A percentile compares a stretch with the other conserved stretches of the same genome.
Conservation (phyloP, 371 early-diverging fungal species). For the Mortierella sp. region DNA sequence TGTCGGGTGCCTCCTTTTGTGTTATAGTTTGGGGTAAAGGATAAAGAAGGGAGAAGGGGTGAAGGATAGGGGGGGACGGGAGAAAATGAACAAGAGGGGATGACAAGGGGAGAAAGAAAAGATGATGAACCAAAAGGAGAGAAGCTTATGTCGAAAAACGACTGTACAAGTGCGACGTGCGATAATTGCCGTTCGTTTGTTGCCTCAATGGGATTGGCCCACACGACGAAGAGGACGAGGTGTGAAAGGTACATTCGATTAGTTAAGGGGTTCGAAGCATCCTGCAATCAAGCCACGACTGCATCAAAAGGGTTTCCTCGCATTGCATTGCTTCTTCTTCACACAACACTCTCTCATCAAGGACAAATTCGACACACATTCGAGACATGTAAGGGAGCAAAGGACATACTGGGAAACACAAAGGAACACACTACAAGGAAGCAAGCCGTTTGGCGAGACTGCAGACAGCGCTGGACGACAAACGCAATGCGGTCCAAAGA, state of each 20-base stretch:
- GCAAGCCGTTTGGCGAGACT: background rate
- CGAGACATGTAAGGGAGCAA: background rate
- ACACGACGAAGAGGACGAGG: background rate
- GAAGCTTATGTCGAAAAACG: background rate
- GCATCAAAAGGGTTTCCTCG: background rate
- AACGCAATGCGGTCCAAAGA: background rate
- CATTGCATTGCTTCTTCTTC: background rate
- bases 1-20: background rate
- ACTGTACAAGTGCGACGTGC: background rate
- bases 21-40: background rate
- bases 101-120: background rate
- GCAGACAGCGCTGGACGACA: background rate
- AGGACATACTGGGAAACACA: background rate
- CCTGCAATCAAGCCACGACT: background rate
- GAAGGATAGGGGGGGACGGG: background rate
- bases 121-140: background rate
- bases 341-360: background rate
- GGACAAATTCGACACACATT: background rate
- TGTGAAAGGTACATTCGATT: background rate
- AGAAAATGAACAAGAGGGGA: background rate
- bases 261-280: background rate
- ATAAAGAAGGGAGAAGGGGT: background rate
- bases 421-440: background rate
- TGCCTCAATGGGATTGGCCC: slow-evolving; percentile 6
- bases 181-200: background rate